Percentiles rank a stretch among this genome's conserved stretches.
Evolutionary conservation across 768 basidiomycete species (phyloP).

Genomic region (Hygrophorus russula): DNA sequence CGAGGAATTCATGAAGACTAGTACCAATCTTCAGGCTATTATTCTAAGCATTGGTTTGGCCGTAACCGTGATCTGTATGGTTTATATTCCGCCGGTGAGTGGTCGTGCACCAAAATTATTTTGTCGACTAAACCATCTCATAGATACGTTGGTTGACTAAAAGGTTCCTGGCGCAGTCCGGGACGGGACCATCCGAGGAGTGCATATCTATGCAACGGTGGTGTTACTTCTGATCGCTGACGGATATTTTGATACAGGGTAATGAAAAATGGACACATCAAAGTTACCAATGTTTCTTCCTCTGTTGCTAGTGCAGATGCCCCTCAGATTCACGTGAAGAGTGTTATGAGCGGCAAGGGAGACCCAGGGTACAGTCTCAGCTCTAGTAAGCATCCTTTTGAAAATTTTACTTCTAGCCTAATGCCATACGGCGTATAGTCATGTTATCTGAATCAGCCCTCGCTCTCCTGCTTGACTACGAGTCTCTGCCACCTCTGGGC

Average conservation of each 20-base stretch:
- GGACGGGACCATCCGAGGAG: conserved; percentile 56
- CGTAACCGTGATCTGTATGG: conserved; percentile 13
- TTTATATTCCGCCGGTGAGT: conserved; percentile 29
- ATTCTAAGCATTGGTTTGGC: conserved; percentile 22
- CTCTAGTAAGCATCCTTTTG: conserved; percentile 27
- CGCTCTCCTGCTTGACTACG: conserved; percentile 44
- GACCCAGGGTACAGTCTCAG: conserved; percentile 69
- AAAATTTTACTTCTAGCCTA: conserved; percentile 3
- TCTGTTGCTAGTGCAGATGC: conserved; percentile 34
- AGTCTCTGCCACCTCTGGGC: conserved; percentile 45
- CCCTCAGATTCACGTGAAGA: conserved; percentile 39
- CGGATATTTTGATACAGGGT: conserved; percentile 22
- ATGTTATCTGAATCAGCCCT: conserved; percentile 78
- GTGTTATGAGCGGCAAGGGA: conserved; percentile 51
- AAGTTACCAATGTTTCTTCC: conserved; percentile 60
- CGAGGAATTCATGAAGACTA: conserved; percentile 50
- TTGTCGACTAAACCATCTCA: background rate
- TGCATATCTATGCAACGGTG: conserved; percentile 23
- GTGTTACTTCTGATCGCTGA: background rate
- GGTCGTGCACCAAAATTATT: background rate
- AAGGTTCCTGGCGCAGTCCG: conserved; percentile 37
- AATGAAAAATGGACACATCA: conserved; percentile 48
- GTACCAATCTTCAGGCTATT: conserved; percentile 27
- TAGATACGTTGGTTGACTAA: conserved; percentile 51
- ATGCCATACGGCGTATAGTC: conserved; percentile 25